phyloP scores from a whole-genome alignment of 176 grass and related monocot species.

The Saccharum spontaneum region DNA sequence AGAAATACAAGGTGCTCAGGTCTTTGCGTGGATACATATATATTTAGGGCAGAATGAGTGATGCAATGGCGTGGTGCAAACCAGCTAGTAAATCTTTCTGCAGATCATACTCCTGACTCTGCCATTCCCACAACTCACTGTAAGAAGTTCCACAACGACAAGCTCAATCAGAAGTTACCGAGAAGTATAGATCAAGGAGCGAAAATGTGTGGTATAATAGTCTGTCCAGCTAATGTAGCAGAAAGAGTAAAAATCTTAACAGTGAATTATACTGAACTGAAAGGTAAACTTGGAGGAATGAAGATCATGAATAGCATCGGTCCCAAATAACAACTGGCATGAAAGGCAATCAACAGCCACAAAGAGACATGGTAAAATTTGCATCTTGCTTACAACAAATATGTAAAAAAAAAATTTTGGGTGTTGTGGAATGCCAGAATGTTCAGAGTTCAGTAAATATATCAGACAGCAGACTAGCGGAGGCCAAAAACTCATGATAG shows the following conservation, averaged over 20 bases:
- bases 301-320: not conserved
- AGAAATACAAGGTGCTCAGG: conserved; percentile 23
- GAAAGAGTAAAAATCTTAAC: not conserved
- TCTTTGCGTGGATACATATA: not conserved
- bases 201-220: not conserved
- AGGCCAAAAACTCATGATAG: not conserved
- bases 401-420: not conserved
- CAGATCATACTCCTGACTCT: conserved; percentile 56
- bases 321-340: not conserved
- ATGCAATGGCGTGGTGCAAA: conserved; percentile 30
- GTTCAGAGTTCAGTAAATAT: not conserved
- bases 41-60: not conserved
- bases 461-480: not conserved
- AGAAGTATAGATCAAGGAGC: not conserved
- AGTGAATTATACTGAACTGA: not conserved
- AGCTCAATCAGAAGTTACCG: not conserved
- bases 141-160: conserved; percentile 31
- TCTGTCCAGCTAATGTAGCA: not conserved
- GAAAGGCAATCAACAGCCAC: not conserved
- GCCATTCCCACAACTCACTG: conserved; percentile 85
- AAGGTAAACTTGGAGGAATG: not conserved
- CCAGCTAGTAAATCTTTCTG: conserved; percentile 65
- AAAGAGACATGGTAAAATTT: not conserved
- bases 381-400: not conserved
- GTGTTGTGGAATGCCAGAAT: not conserved